phyloP scores from a whole-genome alignment of 768 basidiomycete genomes.

The Tricholoma saponaceum region DNA sequence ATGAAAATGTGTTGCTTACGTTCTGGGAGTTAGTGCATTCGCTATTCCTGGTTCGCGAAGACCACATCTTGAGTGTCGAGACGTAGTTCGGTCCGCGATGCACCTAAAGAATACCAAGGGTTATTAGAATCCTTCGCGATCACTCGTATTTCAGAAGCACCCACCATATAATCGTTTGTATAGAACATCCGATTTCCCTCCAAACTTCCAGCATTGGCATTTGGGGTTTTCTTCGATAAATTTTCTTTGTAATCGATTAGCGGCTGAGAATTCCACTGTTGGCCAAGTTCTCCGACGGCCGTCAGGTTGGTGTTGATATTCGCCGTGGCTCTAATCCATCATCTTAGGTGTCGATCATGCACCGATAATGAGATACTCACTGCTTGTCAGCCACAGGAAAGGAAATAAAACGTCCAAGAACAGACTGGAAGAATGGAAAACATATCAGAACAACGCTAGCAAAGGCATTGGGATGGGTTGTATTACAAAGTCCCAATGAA shows the following conservation, averaged over 20 bases:
- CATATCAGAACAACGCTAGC: not conserved
- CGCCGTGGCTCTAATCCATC: constrained; percentile 30
- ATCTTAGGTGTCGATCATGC: not conserved
- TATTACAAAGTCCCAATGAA: constrained; percentile 71
- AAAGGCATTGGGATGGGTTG: not conserved
- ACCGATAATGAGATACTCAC: not conserved
- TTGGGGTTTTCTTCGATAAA: constrained; percentile 14
- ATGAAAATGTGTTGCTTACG: constrained; percentile 24
- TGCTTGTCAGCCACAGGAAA: not conserved
- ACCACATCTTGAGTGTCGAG: constrained; percentile 61
- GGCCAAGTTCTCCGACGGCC: constrained; percentile 32
- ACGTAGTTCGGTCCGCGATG: constrained; percentile 40
- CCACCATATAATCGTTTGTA: constrained; percentile 20
- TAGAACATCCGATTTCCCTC: constrained; percentile 23
- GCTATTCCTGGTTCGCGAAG: constrained; percentile 53
- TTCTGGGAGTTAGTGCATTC: constrained; percentile 67
- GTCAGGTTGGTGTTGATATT: constrained; percentile 41
- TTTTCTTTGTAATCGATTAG: constrained; percentile 22
- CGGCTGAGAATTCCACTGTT: constrained; percentile 32
- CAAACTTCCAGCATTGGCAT: constrained; percentile 19
- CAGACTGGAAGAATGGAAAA: constrained; percentile 40
- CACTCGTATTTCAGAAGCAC: not conserved
- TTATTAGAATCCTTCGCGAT: not conserved
- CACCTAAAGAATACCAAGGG: constrained; percentile 4
- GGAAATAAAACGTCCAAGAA: constrained; percentile 5